Evolutionary conservation across 2,329 filamentous ascomycete genomes (phyloP), one percentile per base, ranked within the genome.

Genomic region (Alternaria panax): DNA sequence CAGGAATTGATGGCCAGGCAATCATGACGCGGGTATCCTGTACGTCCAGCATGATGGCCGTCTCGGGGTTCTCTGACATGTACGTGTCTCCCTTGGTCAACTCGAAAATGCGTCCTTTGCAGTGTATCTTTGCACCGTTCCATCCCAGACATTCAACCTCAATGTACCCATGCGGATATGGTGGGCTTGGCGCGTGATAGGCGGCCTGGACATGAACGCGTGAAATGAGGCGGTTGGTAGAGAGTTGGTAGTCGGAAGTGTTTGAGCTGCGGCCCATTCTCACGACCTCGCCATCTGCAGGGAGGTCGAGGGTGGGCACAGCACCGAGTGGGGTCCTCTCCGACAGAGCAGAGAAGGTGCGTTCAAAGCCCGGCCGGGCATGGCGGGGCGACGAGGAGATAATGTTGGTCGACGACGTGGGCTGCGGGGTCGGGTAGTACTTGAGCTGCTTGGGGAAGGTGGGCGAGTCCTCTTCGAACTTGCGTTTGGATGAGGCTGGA

Each of bases 111-210:
- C 90, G 88, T 57, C 92, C 92, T 79, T 94, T 90, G 82, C 92
- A 97, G 80, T 97, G 93, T 68, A 99, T 81, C 81, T 92, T 96
- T 66, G 95, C 84, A 16, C 95, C 95, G 78, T 99, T 99, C 94
- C 94, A 98, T 22, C 95, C 95, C 72, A 91, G 87, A 83, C 95
- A 99, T 72, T 92, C 85, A 70, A 99, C 90, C 78, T 97, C 92
- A 46, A 99, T 87, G 78, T 88, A 90, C 76, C 91, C 92, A 63
- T 88, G 85, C 68, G 92, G 88, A 70, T 92, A 85, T 5, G 86
- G 86, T 55, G 86, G 84, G 20, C 85, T 81, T 12, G 92, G 87
- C 22, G 90, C 85, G 64, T 94, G 87, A 78, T 93, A 99, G 53
- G 89, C 87, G 64, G 93, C 93, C 80, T 92, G 90, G 78, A 97